These are phyloP conservation scores for Saprolegnia diclina DNA, from an alignment of 352 stramenopile species.

Conservation along the genomic window DNA sequence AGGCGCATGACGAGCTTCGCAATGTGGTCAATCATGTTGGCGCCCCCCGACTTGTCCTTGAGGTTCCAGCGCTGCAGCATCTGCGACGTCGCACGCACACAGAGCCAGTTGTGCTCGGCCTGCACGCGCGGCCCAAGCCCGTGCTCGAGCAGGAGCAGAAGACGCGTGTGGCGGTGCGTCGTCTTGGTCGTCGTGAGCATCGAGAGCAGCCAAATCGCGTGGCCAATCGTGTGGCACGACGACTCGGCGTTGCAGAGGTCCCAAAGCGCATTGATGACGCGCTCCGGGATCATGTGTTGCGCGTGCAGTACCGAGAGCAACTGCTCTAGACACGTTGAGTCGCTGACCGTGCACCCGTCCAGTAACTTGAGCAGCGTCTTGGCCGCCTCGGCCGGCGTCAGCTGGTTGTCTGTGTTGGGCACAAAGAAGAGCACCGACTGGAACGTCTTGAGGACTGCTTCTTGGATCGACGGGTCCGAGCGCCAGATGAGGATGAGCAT, in stretches of 20 bases:
- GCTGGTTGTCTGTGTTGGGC: constrained; percentile 38
- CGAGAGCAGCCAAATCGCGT: constrained; percentile 18
- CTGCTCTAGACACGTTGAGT: constrained; percentile 72
- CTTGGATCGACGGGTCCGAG: constrained; percentile 80
- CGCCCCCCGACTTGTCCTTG: constrained; percentile 30
- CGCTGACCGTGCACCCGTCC: constrained; percentile 67
- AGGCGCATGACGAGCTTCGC: constrained; percentile 87
- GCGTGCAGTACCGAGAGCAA: constrained; percentile 60
- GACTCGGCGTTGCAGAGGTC: constrained; percentile 33
- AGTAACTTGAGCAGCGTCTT: constrained; percentile 69
- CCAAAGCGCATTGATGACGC: constrained; percentile 66
- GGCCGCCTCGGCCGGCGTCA: constrained; percentile 42
- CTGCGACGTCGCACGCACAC: constrained; percentile 40
- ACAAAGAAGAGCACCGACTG: constrained; percentile 58
- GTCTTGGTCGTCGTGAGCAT: constrained; percentile 33
- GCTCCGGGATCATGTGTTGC: constrained; percentile 50
- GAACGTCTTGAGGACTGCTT: constrained; percentile 87
- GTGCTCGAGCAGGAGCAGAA: constrained; percentile 52
- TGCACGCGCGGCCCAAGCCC: constrained; percentile 51
- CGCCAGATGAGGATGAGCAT: constrained; percentile 90
- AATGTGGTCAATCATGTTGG: constrained; percentile 65
- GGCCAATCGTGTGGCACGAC: constrained; percentile 20
- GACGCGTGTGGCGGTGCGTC: constrained; percentile 48
- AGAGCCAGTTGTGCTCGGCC: constrained; percentile 47
- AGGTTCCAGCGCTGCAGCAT: constrained; percentile 44